Evolutionary conservation across 176 grass and related monocot species (phyloP), one percentile per base, ranked within the genome.

Genomic region (Carex myosuroides): DNA sequence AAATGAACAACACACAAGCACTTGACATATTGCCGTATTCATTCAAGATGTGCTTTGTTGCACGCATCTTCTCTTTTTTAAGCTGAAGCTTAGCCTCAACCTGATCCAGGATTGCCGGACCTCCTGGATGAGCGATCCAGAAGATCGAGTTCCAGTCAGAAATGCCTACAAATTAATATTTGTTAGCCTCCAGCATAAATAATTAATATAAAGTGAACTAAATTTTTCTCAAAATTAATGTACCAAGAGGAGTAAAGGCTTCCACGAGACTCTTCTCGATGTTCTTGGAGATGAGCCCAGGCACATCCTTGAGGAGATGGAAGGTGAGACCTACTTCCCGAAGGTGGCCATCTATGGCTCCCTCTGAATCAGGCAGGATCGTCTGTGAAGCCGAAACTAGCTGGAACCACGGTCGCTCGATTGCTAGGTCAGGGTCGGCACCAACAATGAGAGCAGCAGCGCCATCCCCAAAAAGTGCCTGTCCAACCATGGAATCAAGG

Each of bases 201-300:
- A 75, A 75, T 13, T 26, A 26, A 29, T 29, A 12, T 52, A 52
- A 75, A 29, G 39, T 14, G 12, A 75, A 52, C 44, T 2, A 75
- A 53, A 52, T 29, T 29, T 29, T 29, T 29, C 29, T 29, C 29
- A 29, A 29, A 29, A 24, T 24, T 24, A 24, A 29, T 10, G 59
- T 66, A 83, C 81, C 81, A 33, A 83, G 41, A 83, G 81, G 81
- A 83, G 61, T 83, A 37, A 83, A 83, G 17, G 81, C 81, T 68
- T 83, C 62, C 13, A 69, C 44, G 13, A 83, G 81, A 55, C 81
- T 83, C 61, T 83, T 83, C 22, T 69, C 62, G 5, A 83, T 83
- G 60, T 68, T 83, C 29, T 83, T 83, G 41, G 81, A 83, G 41
- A 83, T 83, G 37, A 83, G 60, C 20, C 61, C 61, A 26, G 81